These are phyloP conservation scores for Balansia obtecta DNA, from an alignment of 2,329 filamentous ascomycete species.

Conservation along the genomic window DNA sequence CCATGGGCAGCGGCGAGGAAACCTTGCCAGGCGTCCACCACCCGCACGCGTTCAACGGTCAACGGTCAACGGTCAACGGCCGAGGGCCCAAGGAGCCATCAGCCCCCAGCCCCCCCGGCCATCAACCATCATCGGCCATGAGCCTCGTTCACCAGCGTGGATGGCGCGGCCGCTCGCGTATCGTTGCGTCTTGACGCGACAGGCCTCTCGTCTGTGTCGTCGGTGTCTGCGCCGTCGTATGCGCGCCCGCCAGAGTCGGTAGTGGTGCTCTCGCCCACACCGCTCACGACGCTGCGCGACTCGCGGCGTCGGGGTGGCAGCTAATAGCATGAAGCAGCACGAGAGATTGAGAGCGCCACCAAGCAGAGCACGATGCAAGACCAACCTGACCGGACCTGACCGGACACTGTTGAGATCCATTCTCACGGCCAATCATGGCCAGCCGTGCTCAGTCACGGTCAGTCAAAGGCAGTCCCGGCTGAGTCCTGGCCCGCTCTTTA, in stretches of 20 bases:
- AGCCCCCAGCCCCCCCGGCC: not conserved
- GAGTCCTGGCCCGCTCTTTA: conserved; percentile 30
- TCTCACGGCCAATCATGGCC: no score
- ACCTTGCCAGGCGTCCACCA: not conserved
- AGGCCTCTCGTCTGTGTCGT: not conserved
- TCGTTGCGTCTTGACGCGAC: no score
- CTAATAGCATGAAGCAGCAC: conserved; percentile 1
- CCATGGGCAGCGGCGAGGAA: conserved; percentile 1
- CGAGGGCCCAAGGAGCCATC: no score
- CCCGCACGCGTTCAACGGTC: not conserved
- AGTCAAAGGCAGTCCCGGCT: conserved; percentile 20
- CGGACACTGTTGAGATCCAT: conserved; percentile 2
- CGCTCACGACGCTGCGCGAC: conserved; percentile 13
- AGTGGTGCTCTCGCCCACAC: conserved; percentile 15
- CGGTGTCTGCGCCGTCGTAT: no score
- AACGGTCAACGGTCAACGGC: not conserved
- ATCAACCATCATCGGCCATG: not conserved
- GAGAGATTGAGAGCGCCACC: conserved; percentile 2
- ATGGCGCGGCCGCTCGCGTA: no score
- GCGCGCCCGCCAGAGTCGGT: not conserved
- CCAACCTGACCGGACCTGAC: not conserved
- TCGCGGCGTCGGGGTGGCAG: conserved; percentile 2
- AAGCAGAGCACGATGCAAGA: not conserved
- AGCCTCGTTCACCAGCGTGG: not conserved
- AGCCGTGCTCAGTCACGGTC: no score